Evolutionary conservation across 2,329 filamentous ascomycete genomes (phyloP), one percentile per base, ranked within the genome.

Genomic region (Tympanopsis confertula): DNA sequence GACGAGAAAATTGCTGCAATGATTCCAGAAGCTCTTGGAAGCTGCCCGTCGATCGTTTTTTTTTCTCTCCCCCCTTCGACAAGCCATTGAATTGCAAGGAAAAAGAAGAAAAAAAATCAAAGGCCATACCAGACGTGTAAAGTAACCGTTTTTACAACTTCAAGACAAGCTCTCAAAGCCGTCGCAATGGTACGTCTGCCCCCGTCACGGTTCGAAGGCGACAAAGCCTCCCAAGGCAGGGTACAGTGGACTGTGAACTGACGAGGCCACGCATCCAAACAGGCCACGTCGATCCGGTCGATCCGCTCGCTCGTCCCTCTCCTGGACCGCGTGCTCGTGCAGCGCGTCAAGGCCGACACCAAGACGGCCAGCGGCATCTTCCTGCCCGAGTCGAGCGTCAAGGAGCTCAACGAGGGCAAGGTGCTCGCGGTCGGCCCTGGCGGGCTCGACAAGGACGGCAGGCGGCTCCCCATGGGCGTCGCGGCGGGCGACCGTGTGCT

Each of bases 281-380:
- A 81, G 76, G 65, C 75, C 50, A 80, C 76, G 57, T 75, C 88
- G 48, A 77, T 96, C 69, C 91, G 89, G 65, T 93, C 84, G 61
- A 88, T 98, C 77, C 91, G 88, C 68, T 80, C 81, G 56, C 88
- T 98, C 54, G 84, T 82, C 42, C 91, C 91, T 45, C 88, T 98
- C 50, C 81, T 98, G 65, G 91, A 98, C 78, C 89, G 91, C 54
- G 87, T 98, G 51, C 82, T 98, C 47, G 86, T 98, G 51, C 91
- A 98, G 79, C 86, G 91, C 66, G 68, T 95, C 69, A 96, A 96
- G 73, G 85, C 89, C 55, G 89, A 96, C 68, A 65, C 87, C 59
- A 95, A 95, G 76, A 98, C 91, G 36, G 87, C 91, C 52, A 81
- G 82, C 56, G 91, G 91, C 56, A 94, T 98, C 74, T 95, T 93